A percentile compares a stretch with the other conserved stretches of the same genome.
These are phyloP conservation scores for Salisapilia sapeloensis DNA, from an alignment of 352 stramenopile genomes.

Conservation along the genomic window DNA sequence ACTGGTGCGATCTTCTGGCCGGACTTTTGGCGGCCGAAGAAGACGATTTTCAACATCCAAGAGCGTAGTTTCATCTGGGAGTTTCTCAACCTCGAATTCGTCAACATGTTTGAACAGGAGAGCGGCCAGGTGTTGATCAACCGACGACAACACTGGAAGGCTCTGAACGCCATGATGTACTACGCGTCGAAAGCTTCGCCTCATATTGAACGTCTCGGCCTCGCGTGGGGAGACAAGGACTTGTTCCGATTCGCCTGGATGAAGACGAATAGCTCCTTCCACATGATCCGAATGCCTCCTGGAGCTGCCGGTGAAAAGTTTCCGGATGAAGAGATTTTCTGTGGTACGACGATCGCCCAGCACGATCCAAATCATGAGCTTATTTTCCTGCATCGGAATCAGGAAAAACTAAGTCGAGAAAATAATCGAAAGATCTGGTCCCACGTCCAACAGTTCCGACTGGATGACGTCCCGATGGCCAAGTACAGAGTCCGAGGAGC, in stretches of 20 bases:
- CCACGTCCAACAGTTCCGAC: slow-evolving; percentile 31
- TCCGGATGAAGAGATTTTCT: slow-evolving; percentile 33
- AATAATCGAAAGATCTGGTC: slow-evolving; percentile 20
- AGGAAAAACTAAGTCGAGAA: slow-evolving; percentile 32
- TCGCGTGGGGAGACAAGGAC: slow-evolving; percentile 68
- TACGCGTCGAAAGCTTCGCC: slow-evolving; percentile 23
- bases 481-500: slow-evolving; percentile 40
- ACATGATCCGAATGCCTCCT: slow-evolving; percentile 34
- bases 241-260: slow-evolving; percentile 64
- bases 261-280: slow-evolving; percentile 37
- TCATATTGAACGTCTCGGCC: slow-evolving; percentile 16
- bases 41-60: slow-evolving; percentile 71
- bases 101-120: slow-evolving; percentile 68
- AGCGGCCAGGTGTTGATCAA: slow-evolving; percentile 58
- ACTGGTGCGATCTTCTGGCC: slow-evolving; percentile 62
- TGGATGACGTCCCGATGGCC: slow-evolving; percentile 9
- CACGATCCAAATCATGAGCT: slow-evolving; percentile 24
- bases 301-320: slow-evolving; percentile 26
- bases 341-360: slow-evolving; percentile 56
- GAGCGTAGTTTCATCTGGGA: slow-evolving; percentile 43
- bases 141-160: slow-evolving; percentile 14
- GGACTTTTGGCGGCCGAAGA: slow-evolving; percentile 46
- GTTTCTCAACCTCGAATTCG: slow-evolving; percentile 29
- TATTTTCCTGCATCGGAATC: slow-evolving; percentile 51
- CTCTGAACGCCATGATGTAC: slow-evolving; percentile 49